Evolutionary conservation across 768 basidiomycete species (phyloP).

Genomic region (Mrakia blollopis): DNA sequence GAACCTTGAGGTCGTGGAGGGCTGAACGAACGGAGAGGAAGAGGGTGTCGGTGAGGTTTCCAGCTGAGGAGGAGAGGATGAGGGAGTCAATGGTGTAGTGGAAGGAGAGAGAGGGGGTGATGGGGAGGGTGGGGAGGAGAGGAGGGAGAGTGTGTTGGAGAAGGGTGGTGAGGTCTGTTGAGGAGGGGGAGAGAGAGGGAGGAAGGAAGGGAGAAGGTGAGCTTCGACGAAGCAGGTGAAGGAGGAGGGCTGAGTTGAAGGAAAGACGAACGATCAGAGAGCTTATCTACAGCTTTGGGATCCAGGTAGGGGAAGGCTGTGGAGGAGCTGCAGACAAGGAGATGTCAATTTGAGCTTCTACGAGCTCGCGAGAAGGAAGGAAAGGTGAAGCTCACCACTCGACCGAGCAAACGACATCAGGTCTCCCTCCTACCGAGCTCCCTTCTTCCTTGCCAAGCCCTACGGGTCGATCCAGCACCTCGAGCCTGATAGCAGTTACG

Average conservation of each 20-base stretch:
- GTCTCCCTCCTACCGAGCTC: slow-evolving; percentile 26
- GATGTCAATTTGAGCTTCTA: background rate
- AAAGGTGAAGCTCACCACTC: slow-evolving; percentile 27
- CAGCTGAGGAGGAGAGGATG: slow-evolving; percentile 21
- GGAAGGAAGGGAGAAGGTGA: background rate
- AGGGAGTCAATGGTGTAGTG: slow-evolving; percentile 32
- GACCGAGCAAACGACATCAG: slow-evolving; percentile 25
- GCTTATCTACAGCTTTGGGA: slow-evolving; percentile 25
- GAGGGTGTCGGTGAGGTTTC: slow-evolving; percentile 24
- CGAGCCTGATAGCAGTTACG: slow-evolving; percentile 70
- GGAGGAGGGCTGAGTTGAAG: background rate
- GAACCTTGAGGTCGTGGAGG: slow-evolving; percentile 25
- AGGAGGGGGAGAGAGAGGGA: background rate
- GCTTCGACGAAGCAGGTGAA: background rate
- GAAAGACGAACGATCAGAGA: slow-evolving; percentile 19
- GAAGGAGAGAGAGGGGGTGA: slow-evolving; percentile 27
- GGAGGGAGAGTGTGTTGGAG: slow-evolving; percentile 27
- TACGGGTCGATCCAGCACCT: slow-evolving; percentile 56
- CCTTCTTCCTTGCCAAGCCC: slow-evolving; percentile 20
- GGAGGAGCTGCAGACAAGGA: slow-evolving; percentile 13
- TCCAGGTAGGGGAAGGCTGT: slow-evolving; percentile 28
- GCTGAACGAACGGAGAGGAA: slow-evolving; percentile 30
- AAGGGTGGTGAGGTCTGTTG: slow-evolving; percentile 29
- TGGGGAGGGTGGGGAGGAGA: slow-evolving; percentile 22
- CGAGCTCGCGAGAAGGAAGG: background rate